phyloP scores from a whole-genome alignment of 208 protist genomes.

The Trypanosomatidae sp. region DNA sequence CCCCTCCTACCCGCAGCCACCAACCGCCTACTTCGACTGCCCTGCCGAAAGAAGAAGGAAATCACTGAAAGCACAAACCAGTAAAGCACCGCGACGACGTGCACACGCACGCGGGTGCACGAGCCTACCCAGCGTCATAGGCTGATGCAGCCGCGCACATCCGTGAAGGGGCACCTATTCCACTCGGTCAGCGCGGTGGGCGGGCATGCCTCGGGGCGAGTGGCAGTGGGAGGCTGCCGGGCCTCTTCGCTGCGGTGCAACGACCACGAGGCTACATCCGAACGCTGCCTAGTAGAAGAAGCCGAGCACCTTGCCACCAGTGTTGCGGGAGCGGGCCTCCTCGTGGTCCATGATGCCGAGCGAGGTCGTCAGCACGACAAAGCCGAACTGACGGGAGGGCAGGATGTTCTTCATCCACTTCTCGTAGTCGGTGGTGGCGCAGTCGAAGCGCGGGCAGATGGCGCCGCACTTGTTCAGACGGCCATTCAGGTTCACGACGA shows the following conservation, averaged over 20 bases:
- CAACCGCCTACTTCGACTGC: no score
- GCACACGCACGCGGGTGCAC: neutral
- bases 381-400: slow-evolving; percentile 99
- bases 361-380: slow-evolving; percentile 99
- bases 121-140: neutral
- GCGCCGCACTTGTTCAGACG: slow-evolving; percentile 99
- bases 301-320: slow-evolving; percentile 99
- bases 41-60: neutral
- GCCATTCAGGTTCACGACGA: slow-evolving; percentile 99
- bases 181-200: neutral
- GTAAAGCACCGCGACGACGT: neutral
- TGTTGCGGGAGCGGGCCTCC: slow-evolving; percentile 98
- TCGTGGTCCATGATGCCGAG: slow-evolving; percentile 99
- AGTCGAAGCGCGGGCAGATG: slow-evolving; percentile 99
- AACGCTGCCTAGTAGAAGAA: slow-evolving; percentile 99
- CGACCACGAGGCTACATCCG: neutral
- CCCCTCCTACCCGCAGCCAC: neutral
- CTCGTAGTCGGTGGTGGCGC: slow-evolving; percentile 97
- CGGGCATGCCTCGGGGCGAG: neutral
- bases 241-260: neutral
- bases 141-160: neutral
- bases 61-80: slow-evolving; percentile 1
- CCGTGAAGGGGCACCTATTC: neutral
- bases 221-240: neutral
- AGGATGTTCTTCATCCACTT: slow-evolving; percentile 99